phyloP scores from a whole-genome alignment of 176 grass and related monocot species.

The Zoysia pacifica region DNA sequence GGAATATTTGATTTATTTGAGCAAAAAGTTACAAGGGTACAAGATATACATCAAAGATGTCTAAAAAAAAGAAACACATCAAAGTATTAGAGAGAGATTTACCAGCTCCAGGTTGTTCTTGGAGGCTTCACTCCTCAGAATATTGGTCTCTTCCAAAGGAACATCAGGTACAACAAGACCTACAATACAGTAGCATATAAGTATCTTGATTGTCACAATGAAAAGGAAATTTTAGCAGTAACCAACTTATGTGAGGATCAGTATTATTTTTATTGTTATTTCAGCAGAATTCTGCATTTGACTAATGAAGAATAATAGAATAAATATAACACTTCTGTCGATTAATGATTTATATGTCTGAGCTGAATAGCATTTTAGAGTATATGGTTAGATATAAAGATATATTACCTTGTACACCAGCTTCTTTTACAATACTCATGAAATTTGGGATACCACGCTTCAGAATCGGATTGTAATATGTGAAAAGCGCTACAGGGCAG shows the following conservation, averaged over 20 bases:
- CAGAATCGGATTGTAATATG: constrained; percentile 95
- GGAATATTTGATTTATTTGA: background rate
- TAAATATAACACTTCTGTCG: background rate
- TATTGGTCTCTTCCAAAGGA: constrained; percentile 88
- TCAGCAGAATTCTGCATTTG: background rate
- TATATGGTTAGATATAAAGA: constrained; percentile 1
- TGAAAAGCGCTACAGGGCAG: constrained; percentile 91
- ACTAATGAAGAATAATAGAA: constrained; percentile 19
- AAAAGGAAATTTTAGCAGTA: constrained; percentile 3
- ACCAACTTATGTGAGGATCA: constrained; percentile 22
- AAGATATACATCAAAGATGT: background rate
- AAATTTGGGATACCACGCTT: constrained; percentile 85
- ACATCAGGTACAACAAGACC: constrained; percentile 98
- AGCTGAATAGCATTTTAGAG: background rate
- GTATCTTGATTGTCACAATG: background rate
- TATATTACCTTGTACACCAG: constrained; percentile 75
- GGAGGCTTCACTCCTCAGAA: constrained; percentile 76
- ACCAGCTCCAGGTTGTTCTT: constrained; percentile 97
- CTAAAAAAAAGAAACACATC: background rate
- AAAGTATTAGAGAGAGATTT: constrained; percentile 36
- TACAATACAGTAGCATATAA: constrained; percentile 38
- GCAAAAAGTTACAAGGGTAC: background rate
- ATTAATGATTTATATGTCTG: background rate
- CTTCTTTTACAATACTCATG: constrained; percentile 74
- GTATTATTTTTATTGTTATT: constrained; percentile 9